Evolutionary conservation across 2,329 filamentous ascomycete genomes (phyloP).

Genomic region (Dactylellina haptotyla): DNA sequence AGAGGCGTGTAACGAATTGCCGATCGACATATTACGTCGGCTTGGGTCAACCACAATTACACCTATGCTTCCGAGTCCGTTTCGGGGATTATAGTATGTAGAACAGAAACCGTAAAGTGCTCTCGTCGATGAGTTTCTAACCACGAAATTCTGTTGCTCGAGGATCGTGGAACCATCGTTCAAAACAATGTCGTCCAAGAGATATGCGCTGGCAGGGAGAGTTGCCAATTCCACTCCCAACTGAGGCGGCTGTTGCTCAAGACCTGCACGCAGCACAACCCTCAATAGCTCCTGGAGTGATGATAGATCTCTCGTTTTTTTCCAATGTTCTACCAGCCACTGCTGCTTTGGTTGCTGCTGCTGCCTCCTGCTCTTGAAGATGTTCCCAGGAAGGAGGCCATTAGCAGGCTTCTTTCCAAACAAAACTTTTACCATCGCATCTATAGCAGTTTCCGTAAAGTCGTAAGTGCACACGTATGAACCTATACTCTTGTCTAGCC

Average conservation of each 20-base stretch:
- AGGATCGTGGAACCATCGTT: conserved; percentile 44
- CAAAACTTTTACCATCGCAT: conserved; percentile 66
- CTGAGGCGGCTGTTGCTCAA: conserved; percentile 54
- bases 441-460: conserved; percentile 65
- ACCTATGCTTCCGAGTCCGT: conserved; percentile 77
- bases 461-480: conserved; percentile 62
- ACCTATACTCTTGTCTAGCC: conserved; percentile 74
- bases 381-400: conserved; percentile 56
- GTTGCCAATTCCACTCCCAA: conserved; percentile 55
- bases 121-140: conserved; percentile 57
- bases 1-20: conserved; percentile 85
- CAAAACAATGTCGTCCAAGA: conserved; percentile 55
- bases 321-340: conserved; percentile 59
- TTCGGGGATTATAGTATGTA: conserved; percentile 69
- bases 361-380: conserved; percentile 56
- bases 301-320: conserved; percentile 57
- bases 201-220: conserved; percentile 55
- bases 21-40: conserved; percentile 88
- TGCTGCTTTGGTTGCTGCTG: conserved; percentile 57
- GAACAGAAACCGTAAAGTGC: conserved; percentile 58
- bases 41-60: conserved; percentile 88
- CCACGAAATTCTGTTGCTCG: conserved; percentile 57
- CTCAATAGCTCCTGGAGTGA: conserved; percentile 56
- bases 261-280: conserved; percentile 56
- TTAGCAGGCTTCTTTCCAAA: conserved; percentile 63